Base-by-base conservation (phyloP, 106 monocot species). In the Dioscorea alata region DNA sequence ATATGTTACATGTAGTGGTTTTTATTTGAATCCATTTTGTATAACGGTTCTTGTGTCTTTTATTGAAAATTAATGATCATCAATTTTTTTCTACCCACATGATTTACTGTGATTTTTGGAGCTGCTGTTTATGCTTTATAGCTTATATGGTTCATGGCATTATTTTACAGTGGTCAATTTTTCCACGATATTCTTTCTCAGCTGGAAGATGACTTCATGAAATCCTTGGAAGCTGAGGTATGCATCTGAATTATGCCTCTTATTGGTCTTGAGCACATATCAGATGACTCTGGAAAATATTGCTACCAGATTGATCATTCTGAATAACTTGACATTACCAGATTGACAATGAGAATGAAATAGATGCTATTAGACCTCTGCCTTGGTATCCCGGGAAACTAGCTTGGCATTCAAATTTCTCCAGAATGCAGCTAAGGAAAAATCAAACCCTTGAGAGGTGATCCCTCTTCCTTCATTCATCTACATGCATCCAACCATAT, bases 391-490 rank as follows among this genome's bases (percentile, higher is more conserved):
- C 96, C 13, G 86, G 81, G 60, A 97, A 92, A 67, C 89, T 97
- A 80, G 96, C 96, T 59, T 97, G 96, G 96, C 96, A 97, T 78
- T 79, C 85, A 69, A 97, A 97, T 71, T 92, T 86, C 81, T 97
- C 96, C 24, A 77, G 96, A 16, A 97, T 92, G 92, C 84, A 97
- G 50, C 86, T 97, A 35, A 86, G 96, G 80, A 97, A 92, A 79
- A 97, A 92, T 62, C 96, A 97, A 82, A 84, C 89, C 71, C 89
- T 97, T 76, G 96, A 97, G 74, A 84, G 92, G 96, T 97, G 81
- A 66, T 53, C 42, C 0, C 42, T 10, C 42, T 42, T 42, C 42
- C 6, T 10, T 8, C 42, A 42, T 8, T 10, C 42, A 0, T 5
- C 42, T 8, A 42, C 42, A 3, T 10, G 10, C 0, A 42, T 10